Percentiles rank a stretch among this genome's conserved stretches.
These are phyloP conservation scores for Pichia sp. DNA, from an alignment of 1,139 yeast genomes.

Conservation along the genomic window DNA sequence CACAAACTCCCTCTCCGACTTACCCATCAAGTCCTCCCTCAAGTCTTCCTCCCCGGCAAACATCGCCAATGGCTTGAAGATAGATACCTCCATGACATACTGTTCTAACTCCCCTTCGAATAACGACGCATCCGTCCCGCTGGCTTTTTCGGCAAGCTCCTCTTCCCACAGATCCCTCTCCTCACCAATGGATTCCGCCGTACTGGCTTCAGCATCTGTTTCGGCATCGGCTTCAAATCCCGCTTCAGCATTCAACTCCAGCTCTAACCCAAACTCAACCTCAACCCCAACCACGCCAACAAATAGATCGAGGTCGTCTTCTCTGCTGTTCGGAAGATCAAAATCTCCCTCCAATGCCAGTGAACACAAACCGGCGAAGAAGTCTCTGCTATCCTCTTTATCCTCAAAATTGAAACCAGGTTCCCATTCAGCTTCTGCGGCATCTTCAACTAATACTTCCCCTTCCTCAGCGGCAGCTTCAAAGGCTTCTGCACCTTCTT, in stretches of 20 bases:
- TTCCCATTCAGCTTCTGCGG: neutral
- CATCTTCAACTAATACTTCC: neutral
- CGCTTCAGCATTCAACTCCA: slow-evolving; percentile 3
- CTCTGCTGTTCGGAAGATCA: slow-evolving; percentile 15
- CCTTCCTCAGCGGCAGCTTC: neutral
- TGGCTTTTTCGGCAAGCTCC: neutral
- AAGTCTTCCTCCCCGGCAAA: neutral
- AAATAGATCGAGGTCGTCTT: slow-evolving; percentile 21
- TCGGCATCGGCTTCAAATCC: no score
- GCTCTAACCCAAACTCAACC: neutral
- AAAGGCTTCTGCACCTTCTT: neutral
- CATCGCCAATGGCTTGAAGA: slow-evolving; percentile 2
- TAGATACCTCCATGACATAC: slow-evolving; percentile 11
- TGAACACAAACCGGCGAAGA: slow-evolving; percentile 27
- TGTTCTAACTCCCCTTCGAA: neutral
- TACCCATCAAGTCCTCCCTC: neutral
- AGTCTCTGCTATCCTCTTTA: slow-evolving; percentile 32
- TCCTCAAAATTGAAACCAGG: slow-evolving; percentile 48
- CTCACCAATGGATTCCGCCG: neutral
- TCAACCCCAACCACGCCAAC: neutral
- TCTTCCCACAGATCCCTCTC: neutral
- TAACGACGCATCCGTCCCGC: neutral
- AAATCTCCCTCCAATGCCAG: slow-evolving; percentile 11
- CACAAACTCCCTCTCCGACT: neutral
- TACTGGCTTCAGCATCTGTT: neutral